These are phyloP conservation scores for Panicum virgatum DNA, from an alignment of 202 grass and related monocot genomes.

Conservation along the genomic window DNA sequence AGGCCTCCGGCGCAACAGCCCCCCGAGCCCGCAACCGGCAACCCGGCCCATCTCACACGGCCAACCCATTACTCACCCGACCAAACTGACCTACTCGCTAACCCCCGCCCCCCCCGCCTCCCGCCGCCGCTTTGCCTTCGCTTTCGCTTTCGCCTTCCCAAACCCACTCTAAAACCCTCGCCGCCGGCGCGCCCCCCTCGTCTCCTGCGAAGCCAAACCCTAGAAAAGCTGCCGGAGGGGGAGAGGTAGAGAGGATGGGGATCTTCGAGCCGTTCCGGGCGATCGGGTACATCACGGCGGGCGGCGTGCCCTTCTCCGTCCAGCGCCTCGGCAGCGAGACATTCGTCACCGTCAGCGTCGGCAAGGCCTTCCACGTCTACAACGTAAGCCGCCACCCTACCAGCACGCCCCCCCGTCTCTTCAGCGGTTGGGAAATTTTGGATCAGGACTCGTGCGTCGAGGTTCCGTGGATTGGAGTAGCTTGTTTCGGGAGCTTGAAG, in stretches of 20 bases:
- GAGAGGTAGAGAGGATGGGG: slow-evolving; percentile 43
- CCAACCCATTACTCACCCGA: background rate
- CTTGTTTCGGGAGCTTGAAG: slow-evolving; percentile 11
- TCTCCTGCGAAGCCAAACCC: background rate
- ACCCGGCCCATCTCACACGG: slow-evolving; percentile 4
- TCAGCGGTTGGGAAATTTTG: background rate
- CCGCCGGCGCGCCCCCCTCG: slow-evolving; percentile 19
- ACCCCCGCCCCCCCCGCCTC: background rate
- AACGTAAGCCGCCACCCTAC: slow-evolving; percentile 49
- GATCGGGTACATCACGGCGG: slow-evolving; percentile 86
- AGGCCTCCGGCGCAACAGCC: no score
- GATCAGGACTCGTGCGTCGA: background rate
- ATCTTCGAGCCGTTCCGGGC: slow-evolving; percentile 98
- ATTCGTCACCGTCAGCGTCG: slow-evolving; percentile 91
- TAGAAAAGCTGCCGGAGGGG: background rate
- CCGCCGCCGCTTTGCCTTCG: slow-evolving; percentile 34
- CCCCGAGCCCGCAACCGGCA: no score
- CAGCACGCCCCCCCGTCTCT: background rate
- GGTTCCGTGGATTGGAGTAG: background rate
- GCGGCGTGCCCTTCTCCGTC: slow-evolving; percentile 78
- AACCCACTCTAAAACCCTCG: slow-evolving; percentile 52
- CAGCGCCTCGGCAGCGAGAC: slow-evolving; percentile 90
- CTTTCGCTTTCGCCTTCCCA: no score
- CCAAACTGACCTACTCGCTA: no score
- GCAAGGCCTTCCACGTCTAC: slow-evolving; percentile 93